Conservation (phyloP, 371 early-diverging fungal species). For the Syncephalastrum contaminatum region DNA sequence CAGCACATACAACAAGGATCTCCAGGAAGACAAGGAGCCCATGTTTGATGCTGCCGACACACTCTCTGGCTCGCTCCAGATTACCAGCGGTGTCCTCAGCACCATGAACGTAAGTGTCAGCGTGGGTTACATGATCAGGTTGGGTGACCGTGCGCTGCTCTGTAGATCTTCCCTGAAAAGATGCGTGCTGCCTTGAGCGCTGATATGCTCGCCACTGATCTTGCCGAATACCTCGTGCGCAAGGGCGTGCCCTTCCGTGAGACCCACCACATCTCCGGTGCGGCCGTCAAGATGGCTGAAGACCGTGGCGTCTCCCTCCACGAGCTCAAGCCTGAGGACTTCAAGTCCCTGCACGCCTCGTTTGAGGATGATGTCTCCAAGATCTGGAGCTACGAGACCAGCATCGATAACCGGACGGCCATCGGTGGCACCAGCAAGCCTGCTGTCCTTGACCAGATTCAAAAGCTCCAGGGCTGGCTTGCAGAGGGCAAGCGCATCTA, state of each 20-base stretch:
- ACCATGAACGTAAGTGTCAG: slow-evolving; percentile 68
- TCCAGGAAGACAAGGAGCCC: slow-evolving; percentile 98
- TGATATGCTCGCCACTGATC: slow-evolving; percentile 97
- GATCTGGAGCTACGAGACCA: slow-evolving; percentile 86
- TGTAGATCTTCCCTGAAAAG: slow-evolving; percentile 66
- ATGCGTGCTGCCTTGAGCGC: slow-evolving; percentile 77
- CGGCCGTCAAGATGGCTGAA: slow-evolving; percentile 91
- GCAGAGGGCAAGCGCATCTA: slow-evolving; percentile 14
- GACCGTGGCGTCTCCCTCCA: slow-evolving; percentile 70
- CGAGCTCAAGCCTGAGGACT: slow-evolving; percentile 71
- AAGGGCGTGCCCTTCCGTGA: slow-evolving; percentile 97
- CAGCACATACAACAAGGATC: slow-evolving; percentile 97
- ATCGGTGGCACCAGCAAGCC: slow-evolving; percentile 87
- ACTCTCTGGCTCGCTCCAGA: slow-evolving; percentile 84
- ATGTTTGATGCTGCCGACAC: slow-evolving; percentile 95
- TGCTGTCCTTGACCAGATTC: slow-evolving; percentile 81
- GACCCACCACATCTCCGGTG: slow-evolving; percentile 97
- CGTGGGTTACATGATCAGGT: not conserved
- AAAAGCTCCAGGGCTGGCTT: slow-evolving; percentile 68
- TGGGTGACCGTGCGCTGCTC: not conserved
- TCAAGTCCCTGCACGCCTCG: slow-evolving; percentile 78
- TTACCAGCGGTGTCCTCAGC: slow-evolving; percentile 85
- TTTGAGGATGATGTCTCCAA: slow-evolving; percentile 79
- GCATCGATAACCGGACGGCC: slow-evolving; percentile 85
- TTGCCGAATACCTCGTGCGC: slow-evolving; percentile 95